These are phyloP conservation scores for Backusella morwellensis DNA, from an alignment of 192 early-diverging fungal species.

Conservation along the genomic window DNA sequence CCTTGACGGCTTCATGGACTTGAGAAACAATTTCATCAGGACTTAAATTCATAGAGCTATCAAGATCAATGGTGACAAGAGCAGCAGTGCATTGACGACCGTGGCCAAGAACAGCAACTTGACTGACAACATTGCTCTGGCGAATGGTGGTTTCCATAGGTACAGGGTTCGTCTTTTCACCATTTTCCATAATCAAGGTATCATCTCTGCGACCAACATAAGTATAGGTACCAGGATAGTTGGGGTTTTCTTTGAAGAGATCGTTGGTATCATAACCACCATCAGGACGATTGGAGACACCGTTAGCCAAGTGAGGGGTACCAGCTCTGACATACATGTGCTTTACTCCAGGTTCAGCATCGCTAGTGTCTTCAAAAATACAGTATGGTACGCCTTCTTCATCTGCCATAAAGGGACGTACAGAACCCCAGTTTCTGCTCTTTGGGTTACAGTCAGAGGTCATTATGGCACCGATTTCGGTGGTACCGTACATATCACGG, in stretches of 20 bases:
- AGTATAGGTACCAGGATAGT: constrained; percentile 4
- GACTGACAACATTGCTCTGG: constrained; percentile 1
- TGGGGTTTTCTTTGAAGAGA: constrained; percentile 7
- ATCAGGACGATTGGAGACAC: constrained; percentile 15
- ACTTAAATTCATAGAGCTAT: background rate
- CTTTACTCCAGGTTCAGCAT: background rate
- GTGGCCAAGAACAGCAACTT: constrained; percentile 20
- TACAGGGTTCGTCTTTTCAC: constrained; percentile 36
- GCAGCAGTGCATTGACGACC: constrained; percentile 13
- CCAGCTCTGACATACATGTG: constrained; percentile 5
- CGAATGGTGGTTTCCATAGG: constrained; percentile 21
- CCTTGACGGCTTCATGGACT: constrained; percentile 22
- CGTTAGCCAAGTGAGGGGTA: constrained; percentile 13
- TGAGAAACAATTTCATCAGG: constrained; percentile 3
- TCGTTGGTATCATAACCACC: constrained; percentile 26
- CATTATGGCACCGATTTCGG: constrained; percentile 11
- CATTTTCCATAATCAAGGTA: constrained; percentile 20
- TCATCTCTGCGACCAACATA: constrained; percentile 27
- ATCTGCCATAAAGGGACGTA: background rate
- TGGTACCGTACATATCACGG: constrained; percentile 7
- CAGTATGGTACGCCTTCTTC: background rate
- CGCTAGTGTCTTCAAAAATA: background rate
- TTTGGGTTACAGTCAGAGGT: background rate
- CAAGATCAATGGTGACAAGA: background rate
- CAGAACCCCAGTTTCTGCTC: background rate